Base-by-base conservation (phyloP, 805 yeast genomes). In the Ogataea sp. region DNA sequence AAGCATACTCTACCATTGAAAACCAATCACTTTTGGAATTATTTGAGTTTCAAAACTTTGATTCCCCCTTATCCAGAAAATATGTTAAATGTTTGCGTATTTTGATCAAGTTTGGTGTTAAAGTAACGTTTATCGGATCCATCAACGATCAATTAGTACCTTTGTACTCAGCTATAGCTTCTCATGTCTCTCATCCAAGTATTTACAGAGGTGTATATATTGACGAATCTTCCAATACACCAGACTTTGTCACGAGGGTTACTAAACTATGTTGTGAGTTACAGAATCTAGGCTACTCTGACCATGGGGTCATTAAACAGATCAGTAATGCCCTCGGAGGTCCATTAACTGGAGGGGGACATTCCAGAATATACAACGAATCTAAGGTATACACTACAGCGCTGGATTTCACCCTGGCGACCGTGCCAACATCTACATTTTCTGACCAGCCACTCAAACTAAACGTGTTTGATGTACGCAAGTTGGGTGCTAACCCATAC, bases 91-190 rank as follows among this genome's bases (percentile, higher is more conserved):
- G 88, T 14, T 59, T 90, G 29, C 71, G 79, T 39, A 70, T 72
- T 2, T 66, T 87, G 23, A 71, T 89, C 15, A 67, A 71, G 8
- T 73, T 77, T 43, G 84, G 89, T 44, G 86, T 81, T 28, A 89
- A 88, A 53, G 54, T 90, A 6, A 74, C 87, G 9, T 81, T 83
- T 52, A 80, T 89, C 23, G 97, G 96, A 0, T 85, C 96, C 0
- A 77, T 88, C 21, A 87, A 93, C 56, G 98, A 93, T 59, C 98
- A 88, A 59, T 60, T 93, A 51, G 96, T 90, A 3, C 98, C 98
- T 4, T 60, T 90, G 13, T 90, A 89, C 53, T 88, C 96, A 0
- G 80, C 97, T 0, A 70, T 82, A 10, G 88, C 95, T 34, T 68
- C 80, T 1, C 94, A 88, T 58, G 71, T 84, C 2, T 72, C 73